A percentile compares a stretch with the other conserved stretches of the same genome.
Conservation (phyloP, 257 asterid genomes). For the Ophiorrhiza pumila region DNA sequence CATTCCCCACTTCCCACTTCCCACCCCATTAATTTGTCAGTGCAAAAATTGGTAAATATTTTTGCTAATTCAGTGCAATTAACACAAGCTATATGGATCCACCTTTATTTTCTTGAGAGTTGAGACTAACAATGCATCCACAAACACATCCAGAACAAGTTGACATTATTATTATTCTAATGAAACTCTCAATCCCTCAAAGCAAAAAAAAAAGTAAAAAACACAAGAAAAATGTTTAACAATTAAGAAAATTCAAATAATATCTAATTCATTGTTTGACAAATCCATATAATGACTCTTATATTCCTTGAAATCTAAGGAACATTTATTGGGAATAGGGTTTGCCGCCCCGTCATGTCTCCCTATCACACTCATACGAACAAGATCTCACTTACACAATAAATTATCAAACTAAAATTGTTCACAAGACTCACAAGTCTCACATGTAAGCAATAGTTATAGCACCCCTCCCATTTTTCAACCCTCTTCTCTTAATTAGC, state of each 20-base stretch:
- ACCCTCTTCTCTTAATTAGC: slow-evolving; percentile 25
- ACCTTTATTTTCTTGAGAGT: slow-evolving; percentile 10
- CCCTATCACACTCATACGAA: slow-evolving; percentile 12
- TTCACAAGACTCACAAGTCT: slow-evolving; percentile 59
- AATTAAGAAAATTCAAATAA: slow-evolving; percentile 28
- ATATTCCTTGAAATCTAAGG: slow-evolving; percentile 73
- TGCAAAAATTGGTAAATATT: not conserved
- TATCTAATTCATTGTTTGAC: slow-evolving; percentile 49
- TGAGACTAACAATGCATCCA: slow-evolving; percentile 12
- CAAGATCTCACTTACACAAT: slow-evolving; percentile 20
- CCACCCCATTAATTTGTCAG: not conserved
- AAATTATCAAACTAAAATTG: slow-evolving; percentile 29
- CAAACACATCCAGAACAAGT: not conserved
- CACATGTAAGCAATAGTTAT: slow-evolving; percentile 47
- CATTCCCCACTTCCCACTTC: slow-evolving; percentile 29
- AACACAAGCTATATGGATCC: not conserved
- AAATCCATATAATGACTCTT: slow-evolving; percentile 52
- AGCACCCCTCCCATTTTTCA: slow-evolving; percentile 33
- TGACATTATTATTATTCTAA: slow-evolving; percentile 6
- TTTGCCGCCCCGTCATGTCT: slow-evolving; percentile 27
- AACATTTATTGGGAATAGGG: slow-evolving; percentile 64
- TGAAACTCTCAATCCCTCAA: not conserved
- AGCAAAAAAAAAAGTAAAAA: not conserved
- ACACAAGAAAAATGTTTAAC: no score
- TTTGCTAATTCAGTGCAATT: not conserved